Evolutionary conservation across 345 rosid species (phyloP).

Genomic region (Syzygium aromaticum): DNA sequence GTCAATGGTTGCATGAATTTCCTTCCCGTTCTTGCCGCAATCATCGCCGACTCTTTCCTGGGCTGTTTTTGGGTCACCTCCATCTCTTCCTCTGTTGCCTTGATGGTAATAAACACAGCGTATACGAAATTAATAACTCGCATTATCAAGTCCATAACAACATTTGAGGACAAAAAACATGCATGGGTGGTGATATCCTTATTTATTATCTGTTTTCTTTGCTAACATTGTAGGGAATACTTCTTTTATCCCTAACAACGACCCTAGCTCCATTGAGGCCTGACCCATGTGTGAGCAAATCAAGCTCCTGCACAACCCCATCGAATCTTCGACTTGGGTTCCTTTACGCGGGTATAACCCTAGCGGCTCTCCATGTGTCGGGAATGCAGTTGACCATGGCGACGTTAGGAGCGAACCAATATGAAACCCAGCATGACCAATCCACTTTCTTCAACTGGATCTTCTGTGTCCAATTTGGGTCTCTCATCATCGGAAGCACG

Average conservation of each 20-base stretch:
- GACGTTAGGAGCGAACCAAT: slow-evolving; percentile 38
- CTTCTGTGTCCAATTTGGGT: slow-evolving; percentile 13
- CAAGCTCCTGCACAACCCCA: slow-evolving; percentile 15
- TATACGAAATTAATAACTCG: background rate
- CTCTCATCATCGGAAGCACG: slow-evolving; percentile 11
- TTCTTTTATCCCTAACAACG: slow-evolving; percentile 25
- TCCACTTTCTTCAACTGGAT: slow-evolving; percentile 39
- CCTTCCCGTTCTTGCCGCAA: slow-evolving; percentile 8
- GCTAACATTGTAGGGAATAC: slow-evolving; percentile 18
- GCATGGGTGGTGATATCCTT: background rate
- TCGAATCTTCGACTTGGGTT: slow-evolving; percentile 21
- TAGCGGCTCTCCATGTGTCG: slow-evolving; percentile 12
- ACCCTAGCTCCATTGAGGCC: slow-evolving; percentile 29
- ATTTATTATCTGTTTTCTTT: background rate
- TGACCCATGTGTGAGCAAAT: slow-evolving; percentile 10
- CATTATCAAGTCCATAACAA: background rate
- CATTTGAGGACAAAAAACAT: background rate
- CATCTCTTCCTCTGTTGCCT: slow-evolving; percentile 19
- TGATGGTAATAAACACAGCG: slow-evolving; percentile 4
- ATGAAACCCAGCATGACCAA: slow-evolving; percentile 18
- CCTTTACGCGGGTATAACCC: slow-evolving; percentile 25
- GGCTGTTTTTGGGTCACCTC: slow-evolving; percentile 22
- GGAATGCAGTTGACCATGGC: slow-evolving; percentile 27
- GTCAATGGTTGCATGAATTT: slow-evolving; percentile 7
- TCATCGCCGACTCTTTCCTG: slow-evolving; percentile 33